Percentiles rank a stretch among this genome's conserved stretches.
phyloP scores from a whole-genome alignment of 345 rosid species.

The Dipteronia sinensis region DNA sequence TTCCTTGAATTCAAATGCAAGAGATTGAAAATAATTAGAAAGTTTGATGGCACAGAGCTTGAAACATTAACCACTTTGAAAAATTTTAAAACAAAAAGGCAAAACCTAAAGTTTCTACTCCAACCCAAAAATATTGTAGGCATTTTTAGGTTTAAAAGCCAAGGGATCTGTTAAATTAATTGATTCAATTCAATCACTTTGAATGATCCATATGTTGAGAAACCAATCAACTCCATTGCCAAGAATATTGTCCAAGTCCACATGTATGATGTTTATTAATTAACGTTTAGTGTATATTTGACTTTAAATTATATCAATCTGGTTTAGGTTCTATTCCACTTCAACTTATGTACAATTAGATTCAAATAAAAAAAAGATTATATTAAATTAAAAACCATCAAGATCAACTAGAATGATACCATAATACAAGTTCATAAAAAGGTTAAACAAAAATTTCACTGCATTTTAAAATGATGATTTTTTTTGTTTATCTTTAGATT shows the following conservation, averaged over 20 bases:
- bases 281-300: neutral
- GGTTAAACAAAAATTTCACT: neutral
- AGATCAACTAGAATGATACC: neutral
- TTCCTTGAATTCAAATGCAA: neutral
- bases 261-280: neutral
- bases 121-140: neutral
- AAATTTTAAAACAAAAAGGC: neutral
- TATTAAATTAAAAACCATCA: neutral
- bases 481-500: too few relatives aligned
- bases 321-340: neutral
- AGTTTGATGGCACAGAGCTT: neutral
- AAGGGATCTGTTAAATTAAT: neutral
- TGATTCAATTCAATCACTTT: neutral
- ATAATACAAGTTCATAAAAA: neutral
- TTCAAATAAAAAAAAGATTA: neutral
- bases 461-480: too few relatives aligned
- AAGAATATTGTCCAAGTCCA: neutral
- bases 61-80: neutral
- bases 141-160: neutral
- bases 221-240: neutral
- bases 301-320: neutral
- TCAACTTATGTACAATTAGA: neutral
- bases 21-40: neutral
- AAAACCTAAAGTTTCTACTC: neutral
- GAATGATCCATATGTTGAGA: neutral